Evolutionary conservation across 768 basidiomycete genomes (phyloP).

Genomic region (Suillus lakei): DNA sequence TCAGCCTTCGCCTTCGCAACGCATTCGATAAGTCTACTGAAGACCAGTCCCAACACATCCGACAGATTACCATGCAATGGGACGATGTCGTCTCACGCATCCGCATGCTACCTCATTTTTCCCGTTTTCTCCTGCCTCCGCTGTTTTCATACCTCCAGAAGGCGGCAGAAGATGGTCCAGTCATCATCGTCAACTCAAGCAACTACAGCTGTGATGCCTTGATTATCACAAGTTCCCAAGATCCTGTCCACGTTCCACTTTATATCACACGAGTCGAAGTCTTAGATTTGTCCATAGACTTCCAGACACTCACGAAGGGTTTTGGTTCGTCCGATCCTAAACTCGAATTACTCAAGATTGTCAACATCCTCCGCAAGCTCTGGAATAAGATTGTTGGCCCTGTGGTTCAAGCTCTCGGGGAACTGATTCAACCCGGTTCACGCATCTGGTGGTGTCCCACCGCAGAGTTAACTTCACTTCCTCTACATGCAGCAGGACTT

Average conservation of each 20-base stretch:
- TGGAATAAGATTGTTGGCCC: conserved; percentile 4
- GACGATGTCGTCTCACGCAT: no score
- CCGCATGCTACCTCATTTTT: conserved; percentile 13
- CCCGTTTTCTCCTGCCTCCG: conserved; percentile 18
- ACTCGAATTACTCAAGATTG: neutral
- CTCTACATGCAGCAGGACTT: conserved; percentile 39
- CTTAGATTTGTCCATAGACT: neutral
- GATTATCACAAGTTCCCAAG: conserved; percentile 1
- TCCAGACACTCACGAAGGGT: neutral
- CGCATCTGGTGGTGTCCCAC: conserved; percentile 12
- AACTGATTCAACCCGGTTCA: conserved; percentile 5
- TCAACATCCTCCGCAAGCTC: neutral
- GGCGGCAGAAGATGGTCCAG: conserved; percentile 23
- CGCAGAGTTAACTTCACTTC: conserved; percentile 29
- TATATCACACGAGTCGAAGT: neutral
- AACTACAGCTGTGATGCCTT: conserved; percentile 19
- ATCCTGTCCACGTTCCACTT: conserved; percentile 1
- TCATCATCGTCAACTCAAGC: conserved; percentile 20
- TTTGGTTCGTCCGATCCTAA: neutral
- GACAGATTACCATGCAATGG: no score
- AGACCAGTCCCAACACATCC: conserved; percentile 1
- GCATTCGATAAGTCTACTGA: neutral
- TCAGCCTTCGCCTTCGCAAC: conserved; percentile 14
- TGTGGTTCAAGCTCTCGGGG: neutral
- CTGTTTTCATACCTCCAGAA: conserved; percentile 12